A percentile compares a stretch with the other conserved stretches of the same genome.
Conservation (phyloP, 2,329 filamentous ascomycete genomes). For the Biscogniauxia mediterranea region DNA sequence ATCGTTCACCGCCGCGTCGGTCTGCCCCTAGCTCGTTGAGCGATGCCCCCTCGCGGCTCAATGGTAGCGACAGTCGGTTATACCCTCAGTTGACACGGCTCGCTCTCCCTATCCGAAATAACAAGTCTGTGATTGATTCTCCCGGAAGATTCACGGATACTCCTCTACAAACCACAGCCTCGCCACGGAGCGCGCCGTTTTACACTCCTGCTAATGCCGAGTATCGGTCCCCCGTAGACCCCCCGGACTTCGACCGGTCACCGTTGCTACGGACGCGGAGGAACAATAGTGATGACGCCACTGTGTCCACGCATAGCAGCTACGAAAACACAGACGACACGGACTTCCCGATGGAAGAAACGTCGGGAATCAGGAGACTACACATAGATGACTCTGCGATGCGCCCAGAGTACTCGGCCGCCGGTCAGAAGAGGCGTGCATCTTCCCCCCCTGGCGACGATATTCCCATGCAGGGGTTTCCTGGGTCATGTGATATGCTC, state of each 20-base stretch:
- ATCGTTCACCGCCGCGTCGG: slow-evolving; percentile 42
- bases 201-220: slow-evolving; percentile 36
- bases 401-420: slow-evolving; percentile 37
- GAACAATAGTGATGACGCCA: slow-evolving; percentile 53
- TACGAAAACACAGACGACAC: slow-evolving; percentile 49
- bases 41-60: slow-evolving; percentile 38
- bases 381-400: slow-evolving; percentile 46
- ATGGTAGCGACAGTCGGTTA: slow-evolving; percentile 37
- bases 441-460: slow-evolving; percentile 54
- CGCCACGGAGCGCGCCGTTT: slow-evolving; percentile 45
- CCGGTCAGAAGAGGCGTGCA: slow-evolving; percentile 54
- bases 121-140: slow-evolving; percentile 43
- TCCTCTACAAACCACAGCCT: slow-evolving; percentile 46
- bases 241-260: slow-evolving; percentile 47
- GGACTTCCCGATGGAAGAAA: slow-evolving; percentile 46
- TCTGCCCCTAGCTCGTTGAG: slow-evolving; percentile 44
- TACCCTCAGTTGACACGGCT: slow-evolving; percentile 38
- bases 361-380: slow-evolving; percentile 38
- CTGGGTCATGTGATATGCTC: slow-evolving; percentile 42
- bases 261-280: slow-evolving; percentile 44
- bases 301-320: slow-evolving; percentile 42
- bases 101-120: slow-evolving; percentile 46
- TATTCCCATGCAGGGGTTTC: slow-evolving; percentile 37
- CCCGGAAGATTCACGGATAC: slow-evolving; percentile 45
- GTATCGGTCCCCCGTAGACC: slow-evolving; percentile 44